Evolutionary conservation across 2,329 filamentous ascomycete genomes (phyloP).

Genomic region (Penicillium concentricum): DNA sequence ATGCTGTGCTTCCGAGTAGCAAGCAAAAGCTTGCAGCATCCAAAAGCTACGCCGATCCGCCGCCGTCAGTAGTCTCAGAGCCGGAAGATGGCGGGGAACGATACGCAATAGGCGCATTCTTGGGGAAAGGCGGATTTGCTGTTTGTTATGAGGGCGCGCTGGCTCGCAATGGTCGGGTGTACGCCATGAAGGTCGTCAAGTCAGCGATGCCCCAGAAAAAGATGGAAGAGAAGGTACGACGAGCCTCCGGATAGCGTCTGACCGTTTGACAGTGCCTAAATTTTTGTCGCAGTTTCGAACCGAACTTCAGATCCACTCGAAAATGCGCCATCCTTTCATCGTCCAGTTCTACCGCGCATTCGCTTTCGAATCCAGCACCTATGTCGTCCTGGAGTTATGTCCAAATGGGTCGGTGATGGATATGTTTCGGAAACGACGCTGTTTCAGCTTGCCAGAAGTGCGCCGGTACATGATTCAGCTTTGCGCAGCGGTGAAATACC

Average conservation of each 20-base stretch:
- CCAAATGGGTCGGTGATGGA: conserved; percentile 96
- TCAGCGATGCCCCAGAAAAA: conserved; percentile 52
- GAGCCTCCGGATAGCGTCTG: neutral
- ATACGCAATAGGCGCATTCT: conserved; percentile 47
- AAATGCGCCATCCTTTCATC: conserved; percentile 93
- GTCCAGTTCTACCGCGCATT: conserved; percentile 95
- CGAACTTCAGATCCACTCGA: conserved; percentile 96
- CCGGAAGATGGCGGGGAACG: conserved; percentile 46
- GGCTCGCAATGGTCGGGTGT: conserved; percentile 44
- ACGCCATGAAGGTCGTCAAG: conserved; percentile 53
- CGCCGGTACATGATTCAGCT: conserved; percentile 93
- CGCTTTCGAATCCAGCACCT: conserved; percentile 83
- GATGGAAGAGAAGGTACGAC: conserved; percentile 51
- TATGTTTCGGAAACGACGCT: conserved; percentile 90
- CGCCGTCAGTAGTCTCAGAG: conserved; percentile 46
- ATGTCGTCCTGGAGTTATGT: conserved; percentile 90
- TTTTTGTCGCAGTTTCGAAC: conserved; percentile 58
- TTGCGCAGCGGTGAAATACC: conserved; percentile 95
- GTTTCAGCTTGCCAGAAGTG: conserved; percentile 89
- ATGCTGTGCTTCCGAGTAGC: conserved; percentile 30
- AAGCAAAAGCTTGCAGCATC: conserved; percentile 32
- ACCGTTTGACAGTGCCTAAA: conserved; percentile 4
- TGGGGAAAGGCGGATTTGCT: conserved; percentile 53
- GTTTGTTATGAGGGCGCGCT: conserved; percentile 51
- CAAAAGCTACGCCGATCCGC: conserved; percentile 48